Percentiles rank a stretch among this genome's conserved stretches.
Conservation (phyloP, 257 asterid species). For the Forsythia suspensa region DNA sequence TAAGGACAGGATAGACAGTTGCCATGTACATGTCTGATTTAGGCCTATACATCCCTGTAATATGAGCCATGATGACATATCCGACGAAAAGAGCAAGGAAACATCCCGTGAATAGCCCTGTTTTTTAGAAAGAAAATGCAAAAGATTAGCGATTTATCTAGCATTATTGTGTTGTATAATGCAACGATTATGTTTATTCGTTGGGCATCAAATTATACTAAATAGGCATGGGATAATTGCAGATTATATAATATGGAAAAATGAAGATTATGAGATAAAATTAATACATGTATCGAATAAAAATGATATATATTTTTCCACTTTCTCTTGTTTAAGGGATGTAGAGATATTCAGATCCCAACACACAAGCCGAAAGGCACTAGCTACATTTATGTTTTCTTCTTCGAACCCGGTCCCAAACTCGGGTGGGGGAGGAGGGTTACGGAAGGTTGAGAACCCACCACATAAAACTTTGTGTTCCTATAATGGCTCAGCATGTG, state of each 20-base stretch:
- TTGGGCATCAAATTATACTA: background rate
- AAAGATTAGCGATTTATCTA: constrained; percentile 3
- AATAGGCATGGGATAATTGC: background rate
- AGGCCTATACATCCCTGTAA: constrained; percentile 68
- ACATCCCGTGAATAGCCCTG: constrained; percentile 84
- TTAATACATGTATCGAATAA: too few species aligned
- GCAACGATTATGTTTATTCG: background rate
- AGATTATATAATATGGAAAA: too few species aligned
- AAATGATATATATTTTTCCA: too few species aligned
- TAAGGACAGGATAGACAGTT: constrained; percentile 84
- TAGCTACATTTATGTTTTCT: background rate
- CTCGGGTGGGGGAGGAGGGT: background rate
- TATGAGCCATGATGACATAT: constrained; percentile 76
- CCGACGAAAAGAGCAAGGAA: constrained; percentile 76
- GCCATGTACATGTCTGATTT: constrained; percentile 77
- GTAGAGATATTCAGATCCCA: background rate
- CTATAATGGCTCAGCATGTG: constrained; percentile 3
- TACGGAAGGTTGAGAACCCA: background rate
- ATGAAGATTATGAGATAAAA: too few species aligned
- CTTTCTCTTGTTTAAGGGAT: background rate
- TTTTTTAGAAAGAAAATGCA: constrained; percentile 7
- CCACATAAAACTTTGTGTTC: constrained; percentile 18
- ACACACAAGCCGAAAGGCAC: background rate
- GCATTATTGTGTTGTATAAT: background rate
- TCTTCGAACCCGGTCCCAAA: background rate